These are phyloP conservation scores for Anthostomella pinea DNA, from an alignment of 2,329 filamentous ascomycete genomes.

Conservation along the genomic window DNA sequence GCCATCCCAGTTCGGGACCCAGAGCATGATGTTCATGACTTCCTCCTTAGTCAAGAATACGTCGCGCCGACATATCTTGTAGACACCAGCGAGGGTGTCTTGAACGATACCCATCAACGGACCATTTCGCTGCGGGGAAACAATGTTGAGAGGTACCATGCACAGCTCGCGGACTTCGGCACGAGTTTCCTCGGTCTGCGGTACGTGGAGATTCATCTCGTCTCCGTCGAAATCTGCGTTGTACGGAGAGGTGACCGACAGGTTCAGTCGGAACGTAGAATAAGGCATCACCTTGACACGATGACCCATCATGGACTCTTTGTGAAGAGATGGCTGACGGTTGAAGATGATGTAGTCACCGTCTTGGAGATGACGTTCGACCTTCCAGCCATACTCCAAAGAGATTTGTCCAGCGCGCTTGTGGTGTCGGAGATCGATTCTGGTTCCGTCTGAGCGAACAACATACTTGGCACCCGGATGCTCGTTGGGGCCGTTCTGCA, in stretches of 20 bases:
- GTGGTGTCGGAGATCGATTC: constrained; percentile 92
- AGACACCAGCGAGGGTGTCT: constrained; percentile 92
- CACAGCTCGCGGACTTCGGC: constrained; percentile 93
- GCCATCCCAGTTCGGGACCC: constrained; percentile 97
- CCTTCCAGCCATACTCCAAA: constrained; percentile 96
- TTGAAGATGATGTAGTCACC: constrained; percentile 99
- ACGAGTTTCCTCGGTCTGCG: constrained; percentile 93
- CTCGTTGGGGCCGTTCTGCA: constrained; percentile 90
- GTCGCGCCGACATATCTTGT: constrained; percentile 94
- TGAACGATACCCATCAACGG: constrained; percentile 99
- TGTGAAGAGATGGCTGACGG: constrained; percentile 97
- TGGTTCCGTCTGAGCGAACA: constrained; percentile 86
- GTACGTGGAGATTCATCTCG: constrained; percentile 99
- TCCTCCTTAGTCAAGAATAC: constrained; percentile 85
- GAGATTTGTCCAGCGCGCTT: constrained; percentile 82
- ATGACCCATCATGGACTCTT: constrained; percentile 99
- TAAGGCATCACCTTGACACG: constrained; percentile 97
- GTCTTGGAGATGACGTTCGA: constrained; percentile 93
- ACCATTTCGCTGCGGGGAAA: constrained; percentile 94
- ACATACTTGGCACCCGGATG: constrained; percentile 97
- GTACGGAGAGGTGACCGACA: constrained; percentile 97
- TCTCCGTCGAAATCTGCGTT: constrained; percentile 99
- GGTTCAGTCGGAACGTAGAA: constrained; percentile 94
- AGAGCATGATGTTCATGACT: constrained; percentile 96
- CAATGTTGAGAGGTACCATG: constrained; percentile 97